phyloP scores from a whole-genome alignment of 345 rosid genomes.

The Lepidium aucheri region DNA sequence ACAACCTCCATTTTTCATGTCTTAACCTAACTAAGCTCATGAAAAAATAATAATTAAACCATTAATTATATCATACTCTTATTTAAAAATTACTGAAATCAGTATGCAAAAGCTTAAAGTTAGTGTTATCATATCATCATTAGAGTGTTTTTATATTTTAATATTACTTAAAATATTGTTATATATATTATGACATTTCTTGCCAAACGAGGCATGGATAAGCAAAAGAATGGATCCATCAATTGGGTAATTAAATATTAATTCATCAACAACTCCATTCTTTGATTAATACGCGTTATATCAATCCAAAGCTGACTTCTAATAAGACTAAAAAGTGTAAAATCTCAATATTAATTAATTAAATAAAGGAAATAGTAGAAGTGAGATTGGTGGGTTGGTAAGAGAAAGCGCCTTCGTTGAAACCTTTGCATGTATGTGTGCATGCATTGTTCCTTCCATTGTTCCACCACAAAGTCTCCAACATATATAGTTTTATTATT shows the following conservation, averaged over 20 bases:
- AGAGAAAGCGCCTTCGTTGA: not conserved
- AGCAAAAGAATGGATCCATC: not conserved
- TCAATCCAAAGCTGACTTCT: not conserved
- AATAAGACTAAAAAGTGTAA: not conserved
- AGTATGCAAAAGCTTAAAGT: not conserved
- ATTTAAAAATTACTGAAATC: not conserved
- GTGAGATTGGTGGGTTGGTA: conserved; percentile 5
- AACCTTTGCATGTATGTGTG: conserved; percentile 15
- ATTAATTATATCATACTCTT: not conserved
- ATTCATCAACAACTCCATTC: not conserved
- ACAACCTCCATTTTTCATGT: not conserved
- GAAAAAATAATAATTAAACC: too few relatives aligned
- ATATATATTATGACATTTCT: not conserved
- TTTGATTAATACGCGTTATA: not conserved
- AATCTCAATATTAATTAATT: not conserved
- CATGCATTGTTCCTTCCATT: conserved; percentile 5
- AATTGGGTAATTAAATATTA: not conserved
- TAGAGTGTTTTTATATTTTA: not conserved
- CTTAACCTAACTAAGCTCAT: not conserved
- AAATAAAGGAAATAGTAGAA: not conserved
- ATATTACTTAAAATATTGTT: not conserved
- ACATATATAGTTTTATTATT: not conserved
- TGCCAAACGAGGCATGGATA: not conserved
- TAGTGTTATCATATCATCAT: not conserved
- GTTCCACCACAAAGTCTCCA: not conserved